These are phyloP conservation scores for Glonium stellatum DNA, from an alignment of 495 filamentous ascomycete genomes.

Conservation along the genomic window DNA sequence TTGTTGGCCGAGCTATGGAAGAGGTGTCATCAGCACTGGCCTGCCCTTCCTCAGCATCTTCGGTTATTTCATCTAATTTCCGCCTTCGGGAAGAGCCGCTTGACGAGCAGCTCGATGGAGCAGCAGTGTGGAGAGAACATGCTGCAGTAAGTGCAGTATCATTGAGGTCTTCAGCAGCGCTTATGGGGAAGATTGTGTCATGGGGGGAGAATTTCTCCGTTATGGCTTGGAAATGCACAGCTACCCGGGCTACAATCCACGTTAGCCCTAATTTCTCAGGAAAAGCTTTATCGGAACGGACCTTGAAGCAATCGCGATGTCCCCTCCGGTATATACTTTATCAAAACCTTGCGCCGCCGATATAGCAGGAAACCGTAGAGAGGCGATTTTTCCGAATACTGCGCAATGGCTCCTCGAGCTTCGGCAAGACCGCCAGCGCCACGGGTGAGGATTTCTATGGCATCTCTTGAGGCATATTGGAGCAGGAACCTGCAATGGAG, in stretches of 20 bases:
- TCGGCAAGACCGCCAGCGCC: constrained; percentile 83
- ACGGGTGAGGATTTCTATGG: constrained; percentile 67
- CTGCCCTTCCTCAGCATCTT: constrained; percentile 66
- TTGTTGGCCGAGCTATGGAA: constrained; percentile 11
- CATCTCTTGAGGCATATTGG: constrained; percentile 84
- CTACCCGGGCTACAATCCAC: constrained; percentile 61
- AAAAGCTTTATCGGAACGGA: constrained; percentile 37
- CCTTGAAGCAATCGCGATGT: constrained; percentile 87
- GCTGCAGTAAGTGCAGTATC: constrained; percentile 82
- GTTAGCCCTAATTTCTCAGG: background rate
- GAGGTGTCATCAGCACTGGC: constrained; percentile 26
- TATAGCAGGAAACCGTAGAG: constrained; percentile 90
- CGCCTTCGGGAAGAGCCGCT: constrained; percentile 65
- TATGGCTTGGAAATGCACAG: constrained; percentile 88
- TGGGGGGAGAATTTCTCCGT: constrained; percentile 80
- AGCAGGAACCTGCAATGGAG: constrained; percentile 70
- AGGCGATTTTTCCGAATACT: constrained; percentile 76
- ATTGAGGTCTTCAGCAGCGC: constrained; percentile 67
- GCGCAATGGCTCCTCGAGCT: constrained; percentile 65
- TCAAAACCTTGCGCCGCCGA: constrained; percentile 77
- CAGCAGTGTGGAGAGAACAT: constrained; percentile 83
- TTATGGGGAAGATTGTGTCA: constrained; percentile 72
- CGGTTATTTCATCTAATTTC: constrained; percentile 81
- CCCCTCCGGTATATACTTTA: constrained; percentile 87
- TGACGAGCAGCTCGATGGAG: constrained; percentile 79